Evolutionary conservation across 2,329 filamentous ascomycete genomes (phyloP).

Genomic region (Talaromyces sp.): DNA sequence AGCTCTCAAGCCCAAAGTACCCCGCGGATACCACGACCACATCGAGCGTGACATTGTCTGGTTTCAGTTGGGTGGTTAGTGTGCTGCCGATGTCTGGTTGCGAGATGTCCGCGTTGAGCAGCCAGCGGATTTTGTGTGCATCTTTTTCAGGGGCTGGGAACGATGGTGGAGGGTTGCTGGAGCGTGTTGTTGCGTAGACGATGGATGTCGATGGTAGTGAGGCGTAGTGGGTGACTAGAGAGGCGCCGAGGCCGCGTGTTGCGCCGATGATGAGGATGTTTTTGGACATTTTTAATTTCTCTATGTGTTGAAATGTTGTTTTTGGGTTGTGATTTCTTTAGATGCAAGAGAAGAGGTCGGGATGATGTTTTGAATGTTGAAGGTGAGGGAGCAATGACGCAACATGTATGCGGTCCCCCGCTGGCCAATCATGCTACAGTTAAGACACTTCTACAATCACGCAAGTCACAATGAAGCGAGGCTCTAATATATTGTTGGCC

Average conservation of each 20-base stretch:
- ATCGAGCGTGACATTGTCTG: slow-evolving; percentile 39
- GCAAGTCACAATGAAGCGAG: neutral
- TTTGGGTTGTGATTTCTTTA: neutral
- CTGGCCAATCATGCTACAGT: neutral
- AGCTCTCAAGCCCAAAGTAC: slow-evolving; percentile 63
- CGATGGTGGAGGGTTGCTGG: slow-evolving; percentile 38
- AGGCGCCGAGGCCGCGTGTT: slow-evolving; percentile 62
- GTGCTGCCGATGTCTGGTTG: slow-evolving; percentile 44
- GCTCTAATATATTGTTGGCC: neutral
- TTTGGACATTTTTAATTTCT: slow-evolving; percentile 7
- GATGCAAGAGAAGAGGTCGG: neutral
- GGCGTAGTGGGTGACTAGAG: slow-evolving; percentile 56
- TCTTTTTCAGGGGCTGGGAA: slow-evolving; percentile 17
- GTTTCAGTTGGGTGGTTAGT: slow-evolving; percentile 45
- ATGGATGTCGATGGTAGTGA: slow-evolving; percentile 36
- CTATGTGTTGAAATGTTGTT: slow-evolving; percentile 10
- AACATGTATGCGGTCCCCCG: neutral
- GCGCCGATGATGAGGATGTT: slow-evolving; percentile 61
- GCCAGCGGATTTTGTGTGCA: slow-evolving; percentile 43
- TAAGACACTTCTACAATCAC: neutral
- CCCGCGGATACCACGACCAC: slow-evolving; percentile 63
- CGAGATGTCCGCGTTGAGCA: slow-evolving; percentile 55
- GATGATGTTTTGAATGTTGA: neutral
- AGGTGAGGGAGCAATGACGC: neutral
- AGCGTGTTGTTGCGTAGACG: slow-evolving; percentile 59